These are phyloP conservation scores for Lunasporangiospora selenospora DNA, from an alignment of 192 early-diverging fungal genomes.

Conservation along the genomic window DNA sequence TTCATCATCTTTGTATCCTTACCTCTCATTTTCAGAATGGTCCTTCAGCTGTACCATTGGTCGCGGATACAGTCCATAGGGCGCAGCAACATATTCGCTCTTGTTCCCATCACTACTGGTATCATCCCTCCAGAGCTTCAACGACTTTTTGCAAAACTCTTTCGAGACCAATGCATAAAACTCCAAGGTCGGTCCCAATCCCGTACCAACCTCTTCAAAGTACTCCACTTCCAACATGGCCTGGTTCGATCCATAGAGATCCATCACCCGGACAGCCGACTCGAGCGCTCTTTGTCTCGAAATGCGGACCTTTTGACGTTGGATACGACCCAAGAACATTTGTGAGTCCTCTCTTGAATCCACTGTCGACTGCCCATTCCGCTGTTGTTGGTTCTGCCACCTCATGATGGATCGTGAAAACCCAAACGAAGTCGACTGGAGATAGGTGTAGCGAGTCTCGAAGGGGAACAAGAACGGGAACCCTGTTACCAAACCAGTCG, in stretches of 20 bases:
- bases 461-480: constrained; percentile 88
- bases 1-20: no score
- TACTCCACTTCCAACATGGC: constrained; percentile 92
- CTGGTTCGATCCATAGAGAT: constrained; percentile 73
- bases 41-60: constrained; percentile 23
- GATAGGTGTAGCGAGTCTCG: constrained; percentile 76
- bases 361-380: constrained; percentile 46
- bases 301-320: constrained; percentile 91
- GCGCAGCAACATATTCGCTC: constrained; percentile 51
- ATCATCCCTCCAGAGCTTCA: constrained; percentile 77
- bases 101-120: constrained; percentile 6
- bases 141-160: constrained; percentile 66
- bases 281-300: constrained; percentile 79
- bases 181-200: constrained; percentile 68
- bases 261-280: constrained; percentile 86
- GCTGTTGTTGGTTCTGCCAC: constrained; percentile 58
- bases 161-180: constrained; percentile 86
- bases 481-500: constrained; percentile 60
- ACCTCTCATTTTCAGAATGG: constrained; percentile 54
- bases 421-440: constrained; percentile 89
- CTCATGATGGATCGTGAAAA: constrained; percentile 78
- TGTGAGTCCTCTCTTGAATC: constrained; percentile 51
- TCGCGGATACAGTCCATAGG: constrained; percentile 63
- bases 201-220: constrained; percentile 92
- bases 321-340: constrained; percentile 70